phyloP scores from a whole-genome alignment of 768 basidiomycete species.

The Dacryopinax primogenitus region DNA sequence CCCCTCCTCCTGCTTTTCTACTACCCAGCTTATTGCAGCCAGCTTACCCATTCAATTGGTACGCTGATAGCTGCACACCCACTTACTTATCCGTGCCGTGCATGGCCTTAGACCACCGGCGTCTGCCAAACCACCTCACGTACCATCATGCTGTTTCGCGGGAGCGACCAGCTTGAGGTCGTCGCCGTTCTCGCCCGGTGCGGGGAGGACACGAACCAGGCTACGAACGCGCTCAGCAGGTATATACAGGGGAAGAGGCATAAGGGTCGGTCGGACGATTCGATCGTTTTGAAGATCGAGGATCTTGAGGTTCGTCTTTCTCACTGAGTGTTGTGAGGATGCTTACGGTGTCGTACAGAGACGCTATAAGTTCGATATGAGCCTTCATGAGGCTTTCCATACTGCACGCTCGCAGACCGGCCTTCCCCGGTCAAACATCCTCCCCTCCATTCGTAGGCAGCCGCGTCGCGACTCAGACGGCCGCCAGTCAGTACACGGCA shows the following conservation, averaged over 20 bases:
- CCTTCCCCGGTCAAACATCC: not conserved
- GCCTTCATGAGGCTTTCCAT: not conserved
- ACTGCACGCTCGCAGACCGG: not conserved
- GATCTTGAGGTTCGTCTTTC: not conserved
- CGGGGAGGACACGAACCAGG: not conserved
- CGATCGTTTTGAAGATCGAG: not conserved
- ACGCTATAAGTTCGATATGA: not conserved
- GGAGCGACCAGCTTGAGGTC: not conserved
- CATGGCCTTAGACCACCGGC: not conserved
- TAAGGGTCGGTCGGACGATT: not conserved
- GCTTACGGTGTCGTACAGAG: not conserved
- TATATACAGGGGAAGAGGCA: not conserved
- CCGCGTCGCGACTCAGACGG: not conserved
- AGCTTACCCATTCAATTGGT: too few species aligned
- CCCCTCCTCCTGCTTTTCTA: too few species aligned
- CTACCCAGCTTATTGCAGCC: too few species aligned
- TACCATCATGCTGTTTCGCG: not conserved
- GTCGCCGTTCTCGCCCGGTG: not conserved
- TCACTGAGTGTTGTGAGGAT: not conserved
- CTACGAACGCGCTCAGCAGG: not conserved
- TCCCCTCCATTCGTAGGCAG: not conserved
- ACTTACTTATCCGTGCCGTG: not conserved
- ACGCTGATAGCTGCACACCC: not conserved
- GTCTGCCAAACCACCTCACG: not conserved
- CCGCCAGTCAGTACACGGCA: not conserved